Base-by-base conservation (phyloP, 495 filamentous ascomycete species). In the Aspergillus ostianus region DNA sequence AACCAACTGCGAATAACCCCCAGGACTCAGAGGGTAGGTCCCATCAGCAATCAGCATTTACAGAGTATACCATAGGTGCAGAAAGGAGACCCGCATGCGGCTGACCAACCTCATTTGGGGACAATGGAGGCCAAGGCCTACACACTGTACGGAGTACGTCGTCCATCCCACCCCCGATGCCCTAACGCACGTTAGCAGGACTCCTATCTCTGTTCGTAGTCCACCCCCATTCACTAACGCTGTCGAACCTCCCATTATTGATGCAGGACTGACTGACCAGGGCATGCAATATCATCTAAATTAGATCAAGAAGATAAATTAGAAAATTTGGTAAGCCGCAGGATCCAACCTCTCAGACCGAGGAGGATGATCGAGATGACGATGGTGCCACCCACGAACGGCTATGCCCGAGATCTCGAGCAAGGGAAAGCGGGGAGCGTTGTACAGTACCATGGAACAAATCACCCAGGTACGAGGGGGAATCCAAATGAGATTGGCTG, bases 361-460 rank as follows among this genome's bases (percentile, higher is more conserved):
- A 57, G 44, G 48, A 51, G n/a, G 46, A 54, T 47, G 59, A 56
- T 51, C 26, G 59, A 51, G 20, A 55, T 55, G 32, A 62, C 59
- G 53, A 61, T 61, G 56, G 63, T 62, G 63, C 63, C 63, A 65
- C 56, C 63, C 59, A 61, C 52, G 51, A 46, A 64, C 64, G 67
- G 67, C 60, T 65, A 51, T 55, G 67, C 64, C 64, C 64, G 67
- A 70, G 67, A 70, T 67, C 67, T 64, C 52, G 52, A 70, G 62
- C 59, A 61, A 64, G 67, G 59, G 61, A 64, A 65, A 61, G 64
- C 61, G 67, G 64, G 62, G 63, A 65, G 64, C 56, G 56, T 66
- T 56, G 57, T 52, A 65, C 51, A 45, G 60, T 59, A 61, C 66
- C 62, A 61, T 65, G 62, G 60, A 59, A 65, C 62, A 63, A 51